Conservation (phyloP, 352 stramenopile species). For the Phytophthora agathidicida region DNA sequence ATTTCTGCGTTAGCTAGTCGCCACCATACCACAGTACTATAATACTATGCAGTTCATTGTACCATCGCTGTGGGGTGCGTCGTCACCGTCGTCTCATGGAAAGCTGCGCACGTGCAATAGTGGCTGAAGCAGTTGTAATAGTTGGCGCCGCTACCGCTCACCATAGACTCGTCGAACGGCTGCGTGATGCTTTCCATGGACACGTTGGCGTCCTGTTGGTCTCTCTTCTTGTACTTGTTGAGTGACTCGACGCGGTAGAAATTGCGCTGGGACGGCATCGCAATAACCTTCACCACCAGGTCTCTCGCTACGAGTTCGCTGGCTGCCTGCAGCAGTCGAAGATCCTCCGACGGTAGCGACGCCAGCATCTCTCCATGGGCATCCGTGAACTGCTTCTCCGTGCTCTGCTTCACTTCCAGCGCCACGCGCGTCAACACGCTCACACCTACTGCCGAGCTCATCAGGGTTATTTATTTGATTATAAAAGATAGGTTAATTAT, state of each 20-base stretch:
- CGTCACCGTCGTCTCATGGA: slow-evolving; percentile 50
- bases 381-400: slow-evolving; percentile 31
- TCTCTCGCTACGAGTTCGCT: slow-evolving; percentile 57
- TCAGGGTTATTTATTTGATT: neutral
- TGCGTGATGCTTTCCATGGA: slow-evolving; percentile 36
- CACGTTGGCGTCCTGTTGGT: slow-evolving; percentile 11
- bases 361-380: slow-evolving; percentile 59
- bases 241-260: slow-evolving; percentile 79
- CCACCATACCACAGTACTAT: neutral
- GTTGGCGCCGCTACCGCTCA: slow-evolving; percentile 47
- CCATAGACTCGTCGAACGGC: slow-evolving; percentile 48
- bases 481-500: neutral
- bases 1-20: neutral
- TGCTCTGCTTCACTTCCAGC: slow-evolving; percentile 46
- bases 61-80: slow-evolving; percentile 60
- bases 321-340: slow-evolving; percentile 57
- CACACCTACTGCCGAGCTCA: slow-evolving; percentile 32
- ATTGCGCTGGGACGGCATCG: slow-evolving; percentile 45
- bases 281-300: slow-evolving; percentile 52
- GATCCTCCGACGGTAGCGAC: slow-evolving; percentile 38
- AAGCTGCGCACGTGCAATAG: slow-evolving; percentile 67
- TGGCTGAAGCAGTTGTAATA: slow-evolving; percentile 82
- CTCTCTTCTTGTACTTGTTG: slow-evolving; percentile 49
- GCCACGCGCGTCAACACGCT: slow-evolving; percentile 55
- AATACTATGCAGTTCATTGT: too few relatives aligned